Evolutionary conservation across 192 early-diverging fungal species (phyloP).

Genomic region (Mortierella hygrophila): DNA sequence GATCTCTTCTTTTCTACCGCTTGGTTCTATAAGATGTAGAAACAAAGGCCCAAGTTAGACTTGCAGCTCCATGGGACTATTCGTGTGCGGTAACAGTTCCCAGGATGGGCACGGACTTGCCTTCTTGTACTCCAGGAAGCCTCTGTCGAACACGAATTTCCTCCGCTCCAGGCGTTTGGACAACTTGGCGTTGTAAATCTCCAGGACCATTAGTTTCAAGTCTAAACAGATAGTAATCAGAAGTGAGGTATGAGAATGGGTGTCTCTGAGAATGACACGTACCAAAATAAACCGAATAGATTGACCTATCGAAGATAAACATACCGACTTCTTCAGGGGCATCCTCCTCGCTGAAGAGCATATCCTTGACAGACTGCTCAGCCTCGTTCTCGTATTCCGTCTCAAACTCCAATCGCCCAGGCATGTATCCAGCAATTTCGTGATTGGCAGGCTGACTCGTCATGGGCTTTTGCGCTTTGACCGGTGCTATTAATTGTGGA

Average conservation of each 20-base stretch:
- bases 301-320: not conserved
- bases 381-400: conserved; percentile 97
- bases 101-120: conserved; percentile 20
- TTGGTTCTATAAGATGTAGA: conserved; percentile 58
- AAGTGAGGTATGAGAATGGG: not conserved
- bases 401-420: conserved; percentile 95
- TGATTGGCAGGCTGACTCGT: conserved; percentile 92
- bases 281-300: not conserved
- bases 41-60: not conserved
- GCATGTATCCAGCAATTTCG: conserved; percentile 98
- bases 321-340: conserved; percentile 83
- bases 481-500: conserved; percentile 13
- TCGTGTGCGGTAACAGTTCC: not conserved
- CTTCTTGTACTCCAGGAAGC: conserved; percentile 89
- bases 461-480: conserved; percentile 67
- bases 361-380: conserved; percentile 94
- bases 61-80: too few species aligned
- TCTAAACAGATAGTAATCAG: conserved; percentile 57
- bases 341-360: conserved; percentile 92
- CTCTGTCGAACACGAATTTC: conserved; percentile 91
- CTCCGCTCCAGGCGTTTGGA: conserved; percentile 87
- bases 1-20: conserved; percentile 82
- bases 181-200: conserved; percentile 93
- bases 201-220: conserved; percentile 89
- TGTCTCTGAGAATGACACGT: not conserved